These are phyloP conservation scores for Fusarium fracticaudum DNA, from an alignment of 2,329 filamentous ascomycete species.

Conservation along the genomic window DNA sequence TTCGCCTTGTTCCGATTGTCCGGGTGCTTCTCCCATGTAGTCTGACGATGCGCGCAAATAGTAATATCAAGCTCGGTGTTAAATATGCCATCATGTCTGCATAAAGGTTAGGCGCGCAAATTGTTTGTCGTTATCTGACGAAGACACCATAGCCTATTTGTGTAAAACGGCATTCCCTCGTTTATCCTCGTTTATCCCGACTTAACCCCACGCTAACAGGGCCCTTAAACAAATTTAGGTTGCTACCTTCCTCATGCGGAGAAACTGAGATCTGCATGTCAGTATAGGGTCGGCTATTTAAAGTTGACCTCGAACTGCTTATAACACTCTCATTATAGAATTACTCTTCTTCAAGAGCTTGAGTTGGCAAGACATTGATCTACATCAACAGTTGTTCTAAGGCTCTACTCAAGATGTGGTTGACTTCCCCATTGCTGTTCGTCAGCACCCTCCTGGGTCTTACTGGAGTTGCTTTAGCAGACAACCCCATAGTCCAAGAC, in stretches of 20 bases:
- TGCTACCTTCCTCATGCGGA: accelerated
- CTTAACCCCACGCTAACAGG: background rate
- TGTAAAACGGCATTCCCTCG: background rate
- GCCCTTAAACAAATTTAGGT: background rate
- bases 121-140: background rate
- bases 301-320: background rate
- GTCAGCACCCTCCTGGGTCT: background rate
- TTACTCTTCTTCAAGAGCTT: accelerated
- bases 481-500: slow-evolving; percentile 6
- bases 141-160: background rate
- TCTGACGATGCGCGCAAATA: background rate
- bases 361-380: background rate
- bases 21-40: background rate
- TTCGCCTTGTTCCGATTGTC: background rate
- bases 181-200: background rate
- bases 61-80: background rate
- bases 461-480: background rate
- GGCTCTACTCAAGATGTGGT: background rate
- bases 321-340: background rate
- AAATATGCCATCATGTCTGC: background rate
- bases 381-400: accelerated
- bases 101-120: background rate
- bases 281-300: background rate
- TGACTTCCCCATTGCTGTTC: background rate
- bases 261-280: background rate